Conservation (phyloP, 1,139 yeast genomes). For the Magnusiomyces ingens region DNA sequence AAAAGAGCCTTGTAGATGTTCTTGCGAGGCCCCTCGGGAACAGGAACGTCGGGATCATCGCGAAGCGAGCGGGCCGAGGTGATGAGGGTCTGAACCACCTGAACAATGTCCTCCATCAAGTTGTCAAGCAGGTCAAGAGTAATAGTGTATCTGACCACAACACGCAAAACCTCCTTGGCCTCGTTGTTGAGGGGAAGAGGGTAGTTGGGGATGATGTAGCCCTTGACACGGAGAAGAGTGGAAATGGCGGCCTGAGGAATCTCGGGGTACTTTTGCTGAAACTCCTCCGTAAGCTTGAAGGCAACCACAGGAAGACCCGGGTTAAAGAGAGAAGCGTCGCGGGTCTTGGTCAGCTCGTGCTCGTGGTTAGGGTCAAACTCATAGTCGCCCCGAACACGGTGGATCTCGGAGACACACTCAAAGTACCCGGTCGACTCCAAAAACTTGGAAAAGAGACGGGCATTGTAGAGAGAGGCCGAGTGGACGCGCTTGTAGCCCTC, state of each 20-base stretch:
- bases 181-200: conserved; percentile 61
- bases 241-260: conserved; percentile 81
- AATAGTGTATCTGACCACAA: conserved; percentile 72
- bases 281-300: conserved; percentile 59
- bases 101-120: conserved; percentile 59
- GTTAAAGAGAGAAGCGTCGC: conserved; percentile 38
- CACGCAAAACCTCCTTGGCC: conserved; percentile 63
- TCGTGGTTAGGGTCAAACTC: conserved; percentile 10
- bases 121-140: conserved; percentile 67
- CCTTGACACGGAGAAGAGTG: conserved; percentile 65
- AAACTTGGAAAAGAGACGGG: conserved; percentile 59
- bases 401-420: conserved; percentile 72
- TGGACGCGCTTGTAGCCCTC: conserved; percentile 64
- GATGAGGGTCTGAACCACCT: conserved; percentile 49
- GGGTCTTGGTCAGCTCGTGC: conserved; percentile 20
- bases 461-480: conserved; percentile 56
- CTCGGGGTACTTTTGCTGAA: conserved; percentile 59
- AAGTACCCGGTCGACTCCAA: conserved; percentile 61
- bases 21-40: background rate
- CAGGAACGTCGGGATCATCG: conserved; percentile 11
- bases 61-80: conserved; percentile 36
- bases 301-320: conserved; percentile 90
- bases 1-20: conserved; percentile 7
- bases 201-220: conserved; percentile 87
- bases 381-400: conserved; percentile 44